These are phyloP conservation scores for Collybia sordida DNA, from an alignment of 768 basidiomycete genomes.

Conservation along the genomic window DNA sequence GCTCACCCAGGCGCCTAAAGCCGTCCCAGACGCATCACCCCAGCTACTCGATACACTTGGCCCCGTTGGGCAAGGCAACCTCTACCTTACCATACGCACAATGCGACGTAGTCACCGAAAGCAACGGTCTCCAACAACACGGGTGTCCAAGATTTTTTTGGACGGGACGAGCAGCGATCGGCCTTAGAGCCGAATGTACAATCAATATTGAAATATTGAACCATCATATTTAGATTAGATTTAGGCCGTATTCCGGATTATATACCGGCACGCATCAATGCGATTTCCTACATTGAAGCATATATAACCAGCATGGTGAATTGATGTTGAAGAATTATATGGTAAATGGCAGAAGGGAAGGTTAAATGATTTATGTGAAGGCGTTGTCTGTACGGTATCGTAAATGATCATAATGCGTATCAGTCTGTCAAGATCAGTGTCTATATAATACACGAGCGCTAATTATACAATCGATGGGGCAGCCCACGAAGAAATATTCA, in stretches of 20 bases:
- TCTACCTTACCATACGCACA: constrained; percentile 84
- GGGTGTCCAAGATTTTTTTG: constrained; percentile 78
- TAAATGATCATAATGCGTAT: too few species aligned
- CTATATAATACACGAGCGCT: background rate
- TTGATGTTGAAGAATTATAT: too few species aligned
- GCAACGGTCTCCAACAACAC: constrained; percentile 42
- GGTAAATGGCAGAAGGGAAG: too few species aligned
- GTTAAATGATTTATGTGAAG: background rate
- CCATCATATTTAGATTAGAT: too few species aligned
- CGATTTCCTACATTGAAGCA: too few species aligned
- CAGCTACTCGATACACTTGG: constrained; percentile 28
- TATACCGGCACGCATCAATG: too few species aligned
- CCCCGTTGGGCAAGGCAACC: constrained; percentile 72
- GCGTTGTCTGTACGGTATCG: too few species aligned
- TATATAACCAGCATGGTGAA: too few species aligned
- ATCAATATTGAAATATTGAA: constrained; percentile 7
- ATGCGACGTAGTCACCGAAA: constrained; percentile 67
- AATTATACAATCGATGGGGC: background rate
- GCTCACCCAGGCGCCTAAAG: constrained; percentile 43
- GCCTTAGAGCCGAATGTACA: constrained; percentile 32
- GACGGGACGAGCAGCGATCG: constrained; percentile 50
- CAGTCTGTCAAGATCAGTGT: too few species aligned
- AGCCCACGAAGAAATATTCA: background rate
- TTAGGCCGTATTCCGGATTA: too few species aligned
- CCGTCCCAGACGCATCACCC: constrained; percentile 15